Percentiles rank a stretch among this genome's conserved stretches.
phyloP scores from a whole-genome alignment of 2,329 filamentous ascomycete genomes.

The Ceratocystis smalleyi region DNA sequence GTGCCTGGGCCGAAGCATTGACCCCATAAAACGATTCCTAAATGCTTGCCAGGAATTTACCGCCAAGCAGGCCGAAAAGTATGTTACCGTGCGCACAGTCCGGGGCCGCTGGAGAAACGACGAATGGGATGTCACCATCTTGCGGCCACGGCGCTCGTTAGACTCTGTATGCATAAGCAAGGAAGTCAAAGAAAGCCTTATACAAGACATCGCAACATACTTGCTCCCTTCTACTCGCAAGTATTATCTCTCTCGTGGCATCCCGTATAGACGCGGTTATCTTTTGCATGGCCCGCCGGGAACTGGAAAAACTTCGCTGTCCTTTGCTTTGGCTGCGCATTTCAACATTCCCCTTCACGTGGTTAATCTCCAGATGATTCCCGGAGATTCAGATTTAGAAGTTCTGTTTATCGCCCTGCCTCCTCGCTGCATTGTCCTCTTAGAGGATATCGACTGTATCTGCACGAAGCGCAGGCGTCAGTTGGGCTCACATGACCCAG shows the following conservation, averaged over 20 bases:
- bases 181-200: conserved; percentile 47
- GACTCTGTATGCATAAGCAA: conserved; percentile 59
- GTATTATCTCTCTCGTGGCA: conserved; percentile 63
- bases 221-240: conserved; percentile 51
- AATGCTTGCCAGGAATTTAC: conserved; percentile 23
- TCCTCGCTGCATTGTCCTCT: conserved; percentile 20
- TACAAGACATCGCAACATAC: conserved; percentile 64
- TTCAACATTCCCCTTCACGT: conserved; percentile 54
- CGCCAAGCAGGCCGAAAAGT: conserved; percentile 25
- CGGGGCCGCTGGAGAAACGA: conserved; percentile 20
- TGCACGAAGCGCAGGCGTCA: conserved; percentile 18
- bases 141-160: conserved; percentile 53
- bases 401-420: conserved; percentile 29
- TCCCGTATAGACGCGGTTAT: conserved; percentile 62
- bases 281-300: conserved; percentile 63
- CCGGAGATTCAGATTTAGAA: conserved; percentile 50
- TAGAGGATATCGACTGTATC: conserved; percentile 22
- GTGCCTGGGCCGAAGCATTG: conserved; percentile 25
- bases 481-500: conserved; percentile 9
- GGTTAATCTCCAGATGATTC: conserved; percentile 35
- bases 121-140: conserved; percentile 26
- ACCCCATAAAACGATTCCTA: conserved; percentile 23
- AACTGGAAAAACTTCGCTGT: conserved; percentile 56
- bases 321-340: conserved; percentile 48
- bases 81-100: conserved; percentile 25